These are phyloP conservation scores for Beverwykella pulmonaria DNA, from an alignment of 495 filamentous ascomycete species.

Conservation along the genomic window DNA sequence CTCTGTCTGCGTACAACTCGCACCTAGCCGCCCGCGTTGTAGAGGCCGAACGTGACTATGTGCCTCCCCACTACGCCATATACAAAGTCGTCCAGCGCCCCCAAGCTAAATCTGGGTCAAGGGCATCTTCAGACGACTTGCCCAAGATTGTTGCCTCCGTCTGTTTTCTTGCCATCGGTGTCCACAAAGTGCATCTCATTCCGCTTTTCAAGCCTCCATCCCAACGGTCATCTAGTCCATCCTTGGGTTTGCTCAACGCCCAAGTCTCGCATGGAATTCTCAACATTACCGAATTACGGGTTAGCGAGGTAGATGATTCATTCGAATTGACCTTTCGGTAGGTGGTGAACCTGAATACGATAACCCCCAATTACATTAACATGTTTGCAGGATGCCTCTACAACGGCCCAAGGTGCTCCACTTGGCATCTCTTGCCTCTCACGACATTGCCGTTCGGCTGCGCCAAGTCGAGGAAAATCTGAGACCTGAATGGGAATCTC, in stretches of 20 bases:
- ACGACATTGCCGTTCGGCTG: conserved; percentile 74
- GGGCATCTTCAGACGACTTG: conserved; percentile 75
- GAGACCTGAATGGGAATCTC: conserved; percentile 79
- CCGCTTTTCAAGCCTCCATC: conserved; percentile 64
- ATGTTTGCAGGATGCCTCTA: conserved; percentile 62
- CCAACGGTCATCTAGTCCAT: conserved; percentile 60
- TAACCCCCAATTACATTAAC: not conserved
- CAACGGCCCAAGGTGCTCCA: conserved; percentile 64
- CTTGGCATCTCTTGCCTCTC: conserved; percentile 76
- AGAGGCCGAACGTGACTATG: conserved; percentile 74
- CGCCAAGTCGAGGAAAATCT: conserved; percentile 74
- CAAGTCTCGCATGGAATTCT: conserved; percentile 71
- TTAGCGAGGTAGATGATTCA: conserved; percentile 76
- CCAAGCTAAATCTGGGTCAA: conserved; percentile 57
- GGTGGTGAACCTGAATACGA: conserved; percentile 37
- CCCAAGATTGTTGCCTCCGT: conserved; percentile 71
- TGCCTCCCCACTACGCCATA: conserved; percentile 70
- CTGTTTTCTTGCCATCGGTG: conserved; percentile 84
- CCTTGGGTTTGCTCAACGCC: conserved; percentile 53
- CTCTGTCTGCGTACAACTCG: conserved; percentile 62
- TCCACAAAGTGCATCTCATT: conserved; percentile 79
- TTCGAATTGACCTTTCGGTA: conserved; percentile 84
- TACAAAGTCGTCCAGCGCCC: conserved; percentile 81
- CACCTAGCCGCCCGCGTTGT: conserved; percentile 67
- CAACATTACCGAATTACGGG: conserved; percentile 67